Base-by-base conservation (phyloP, 768 basidiomycete species). In the Boletus sensibilis region DNA sequence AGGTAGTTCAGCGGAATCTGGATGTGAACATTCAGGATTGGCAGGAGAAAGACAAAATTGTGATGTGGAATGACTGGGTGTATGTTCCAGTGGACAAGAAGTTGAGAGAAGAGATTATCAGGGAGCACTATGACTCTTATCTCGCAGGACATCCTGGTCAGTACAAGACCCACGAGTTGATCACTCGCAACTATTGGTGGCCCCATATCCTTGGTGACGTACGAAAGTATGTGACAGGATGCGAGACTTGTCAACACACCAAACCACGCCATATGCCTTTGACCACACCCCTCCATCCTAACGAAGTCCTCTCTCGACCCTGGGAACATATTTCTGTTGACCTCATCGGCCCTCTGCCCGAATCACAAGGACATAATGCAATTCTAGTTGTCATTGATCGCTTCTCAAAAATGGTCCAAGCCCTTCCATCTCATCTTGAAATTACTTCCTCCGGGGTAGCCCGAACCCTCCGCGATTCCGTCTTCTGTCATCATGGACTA, bases 181-280 rank as follows among this genome's bases (percentile, higher is more conserved):
- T 73, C 3, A 37, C 37, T 0, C 42, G 66, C 0, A 49, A 64
- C 25, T 74, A 67, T 31, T 73, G 64, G 65, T 74, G 72, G 72
- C 72, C 67, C 3, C 1, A 51, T 0, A 63, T 73, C 51, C 49
- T 50, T 0, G 27, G 12, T 3, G 59, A 61, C 23, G 42, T 74
- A 13, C 21, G 48, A 1, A 21, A 23, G 1, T 74, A 71, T 52
- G 63, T 72, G 25, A 49, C 52, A 4, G 66, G 67, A 1, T 74
- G 71, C 45, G 61, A 63, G 12, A 58, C 54, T 1, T 72, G 72
- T 52, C 64, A 73, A 44, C 18, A 52, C 1, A 68, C 59, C 18
- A 72, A 72, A 49, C 61, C 63, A 1, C 53, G 51, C 35, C 59
- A 55, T 3, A 51, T 47, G 10, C 51, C 43, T 1, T 34, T 48